Evolutionary conservation across 176 grass and related monocot species (phyloP).

Genomic region (Rhynchospora breviuscula): DNA sequence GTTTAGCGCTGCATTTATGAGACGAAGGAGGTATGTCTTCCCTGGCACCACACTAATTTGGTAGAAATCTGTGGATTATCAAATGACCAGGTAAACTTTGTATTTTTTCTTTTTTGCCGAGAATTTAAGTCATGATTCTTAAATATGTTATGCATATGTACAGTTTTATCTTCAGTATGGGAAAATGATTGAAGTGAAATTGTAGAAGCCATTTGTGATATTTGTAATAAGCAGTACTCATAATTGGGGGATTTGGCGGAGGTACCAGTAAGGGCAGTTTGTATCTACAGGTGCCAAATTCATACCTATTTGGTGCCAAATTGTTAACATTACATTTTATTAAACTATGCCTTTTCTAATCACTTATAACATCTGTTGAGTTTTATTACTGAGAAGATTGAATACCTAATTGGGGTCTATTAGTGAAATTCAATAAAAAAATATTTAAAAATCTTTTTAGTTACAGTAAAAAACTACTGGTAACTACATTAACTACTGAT

Average conservation of each 20-base stretch:
- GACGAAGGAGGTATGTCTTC: slow-evolving; percentile 43
- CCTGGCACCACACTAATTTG: slow-evolving; percentile 31
- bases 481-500: no score
- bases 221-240: not conserved
- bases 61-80: slow-evolving; percentile 17
- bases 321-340: not conserved
- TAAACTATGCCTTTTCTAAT: not conserved
- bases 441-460: not conserved
- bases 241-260: not conserved
- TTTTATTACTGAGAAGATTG: not conserved
- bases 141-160: not conserved
- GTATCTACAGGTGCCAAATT: not conserved
- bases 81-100: slow-evolving; percentile 9
- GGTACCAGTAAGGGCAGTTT: not conserved
- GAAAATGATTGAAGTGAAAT: not conserved
- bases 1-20: slow-evolving; percentile 50
- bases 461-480: not conserved
- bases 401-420: not conserved
- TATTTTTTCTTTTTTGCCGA: not conserved
- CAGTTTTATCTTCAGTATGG: not conserved
- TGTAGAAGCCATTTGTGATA: not conserved
- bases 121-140: not conserved
- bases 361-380: not conserved
- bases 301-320: not conserved
- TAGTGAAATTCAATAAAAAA: not conserved